Base-by-base conservation (phyloP, 257 asterid species). In the Ilex asprella region DNA sequence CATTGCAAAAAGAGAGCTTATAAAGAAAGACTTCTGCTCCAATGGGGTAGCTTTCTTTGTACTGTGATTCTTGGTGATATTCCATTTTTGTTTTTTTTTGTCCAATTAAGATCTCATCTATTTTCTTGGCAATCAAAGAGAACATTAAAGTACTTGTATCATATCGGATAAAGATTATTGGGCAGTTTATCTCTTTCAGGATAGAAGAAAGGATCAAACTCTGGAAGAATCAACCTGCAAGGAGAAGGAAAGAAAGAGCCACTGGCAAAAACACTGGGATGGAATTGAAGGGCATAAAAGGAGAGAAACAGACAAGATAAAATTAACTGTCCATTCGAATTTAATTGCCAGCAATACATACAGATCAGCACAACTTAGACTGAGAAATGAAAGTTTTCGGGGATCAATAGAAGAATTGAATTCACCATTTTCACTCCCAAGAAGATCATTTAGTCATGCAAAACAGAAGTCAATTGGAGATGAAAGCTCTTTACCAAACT, bases 401-500 rank as follows among this genome's bases (percentile, higher is more conserved):
- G 89, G 82, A 53, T 67, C 56, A 11, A 49, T 31, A 7, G 95
- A 81, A 56, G 80, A 78, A 54, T 12, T 72, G 27, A 69, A 65
- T 74, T 81, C 91, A 1, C 86, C 80, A 2, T 75, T 72, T 67
- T 78, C 89, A 41, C 70, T 82, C 56, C 86, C 93, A 8, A 77
- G 96, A 59, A 79, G 93, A 73, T 90, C 97, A 0, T 84, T 84
- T 43, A 73, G 84, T 55, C 84, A 78, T 12, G 61, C 67, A 3
- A 89, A 84, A 72, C 86, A 80, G 65, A 77, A 62, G 65, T 79
- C 86, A 41, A 80, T 70, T 12, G 70, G 83, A 7, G 94, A 84
- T 27, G 87, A 80, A 44, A 69, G 75, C 58, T 83, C 89, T 10
- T 59, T 82, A 57, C 87, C 80, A 7, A 76, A 75, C 74, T 90